Conservation (phyloP, 177 flowering plant genomes). For the Vitis hybrid region DNA sequence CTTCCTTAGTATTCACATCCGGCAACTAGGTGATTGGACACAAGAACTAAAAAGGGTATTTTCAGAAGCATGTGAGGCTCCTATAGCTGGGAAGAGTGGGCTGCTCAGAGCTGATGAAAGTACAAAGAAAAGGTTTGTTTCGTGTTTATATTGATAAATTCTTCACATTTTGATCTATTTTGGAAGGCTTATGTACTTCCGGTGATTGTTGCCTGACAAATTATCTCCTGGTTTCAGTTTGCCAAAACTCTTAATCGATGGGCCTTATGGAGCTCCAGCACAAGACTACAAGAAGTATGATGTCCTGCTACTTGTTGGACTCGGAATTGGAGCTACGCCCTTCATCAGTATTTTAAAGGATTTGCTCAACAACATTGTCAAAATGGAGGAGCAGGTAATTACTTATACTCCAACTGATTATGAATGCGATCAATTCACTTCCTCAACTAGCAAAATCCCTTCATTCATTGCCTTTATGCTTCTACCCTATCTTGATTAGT, state of each 20-base stretch:
- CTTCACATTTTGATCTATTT: not conserved
- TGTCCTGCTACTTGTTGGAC: conserved; percentile 83
- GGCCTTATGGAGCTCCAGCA: conserved; percentile 98
- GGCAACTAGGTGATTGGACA: conserved; percentile 98
- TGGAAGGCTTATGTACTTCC: not conserved
- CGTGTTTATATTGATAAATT: not conserved
- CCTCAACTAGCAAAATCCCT: too few species aligned
- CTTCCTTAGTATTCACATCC: conserved; percentile 83
- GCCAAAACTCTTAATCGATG: conserved; percentile 82
- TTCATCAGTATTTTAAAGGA: conserved; percentile 93
- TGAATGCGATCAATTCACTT: not conserved
- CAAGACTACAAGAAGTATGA: conserved; percentile 90
- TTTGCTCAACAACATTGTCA: conserved; percentile 80
- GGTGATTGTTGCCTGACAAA: not conserved
- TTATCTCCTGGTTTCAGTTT: conserved; percentile 40
- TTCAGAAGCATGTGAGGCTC: conserved; percentile 78
- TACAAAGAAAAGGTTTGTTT: conserved; percentile 61
- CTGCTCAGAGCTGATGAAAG: conserved; percentile 87
- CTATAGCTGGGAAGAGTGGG: conserved; percentile 82
- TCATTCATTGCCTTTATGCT: not conserved
- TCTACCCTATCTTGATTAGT: too few species aligned
- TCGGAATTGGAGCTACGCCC: conserved; percentile 98
- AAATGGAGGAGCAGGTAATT: conserved; percentile 74
- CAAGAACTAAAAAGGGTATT: conserved; percentile 85
- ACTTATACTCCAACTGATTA: not conserved